Evolutionary conservation across 1,284 basidiomycete genomes (phyloP), one percentile per base, ranked within the genome.

Genomic region (Cutaneotrichosporon sp.): DNA sequence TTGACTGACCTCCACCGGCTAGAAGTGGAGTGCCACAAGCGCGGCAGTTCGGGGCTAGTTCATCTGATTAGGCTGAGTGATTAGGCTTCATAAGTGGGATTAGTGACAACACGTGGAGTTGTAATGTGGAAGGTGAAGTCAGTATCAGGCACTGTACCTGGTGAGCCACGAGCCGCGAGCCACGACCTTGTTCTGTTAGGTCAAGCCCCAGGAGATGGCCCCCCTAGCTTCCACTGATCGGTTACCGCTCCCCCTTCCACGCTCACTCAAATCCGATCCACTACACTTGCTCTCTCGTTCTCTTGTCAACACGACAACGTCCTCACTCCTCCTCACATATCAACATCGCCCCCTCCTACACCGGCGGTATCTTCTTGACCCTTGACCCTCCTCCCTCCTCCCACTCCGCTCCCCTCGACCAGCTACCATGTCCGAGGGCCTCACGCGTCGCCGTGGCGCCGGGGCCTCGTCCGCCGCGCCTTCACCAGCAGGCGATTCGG

Each of bases 401-500:
- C 4, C 16, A 46, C 42, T 18, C 5, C 42, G 18, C 18, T 16
- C 18, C 16, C 18, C 32, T 31, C 13, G 21, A 55, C 31, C 16
- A 36, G n/a, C 31, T 13, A 34, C 55, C 64, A 81, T 77, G 76
- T 76, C 78, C 14, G 76, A 80, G 67, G 65, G 68, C 31, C 74
- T 82, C 55, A 80, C 80, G 13, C 73, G 81, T 36, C 73, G 81
- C 52, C 73, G 81, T 57, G 79, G 75, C 22, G 80, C 68, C 22
- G 76, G 69, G 55, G 70, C 65, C 21, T 51, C 71, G 1, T 73
- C 74, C 13, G 34, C 65, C 31, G 50, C 62, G 22, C 61, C 64
- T 22, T 58, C 64, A 46, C 4, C 30, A 8, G 51, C 51, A 9
- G 51, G 30, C 30, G 51, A 53, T 31, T 53, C 51, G 30, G 8